A percentile compares a stretch with the other conserved stretches of the same genome.
Conservation (phyloP, 257 asterid species). For the Linaria vulgaris region DNA sequence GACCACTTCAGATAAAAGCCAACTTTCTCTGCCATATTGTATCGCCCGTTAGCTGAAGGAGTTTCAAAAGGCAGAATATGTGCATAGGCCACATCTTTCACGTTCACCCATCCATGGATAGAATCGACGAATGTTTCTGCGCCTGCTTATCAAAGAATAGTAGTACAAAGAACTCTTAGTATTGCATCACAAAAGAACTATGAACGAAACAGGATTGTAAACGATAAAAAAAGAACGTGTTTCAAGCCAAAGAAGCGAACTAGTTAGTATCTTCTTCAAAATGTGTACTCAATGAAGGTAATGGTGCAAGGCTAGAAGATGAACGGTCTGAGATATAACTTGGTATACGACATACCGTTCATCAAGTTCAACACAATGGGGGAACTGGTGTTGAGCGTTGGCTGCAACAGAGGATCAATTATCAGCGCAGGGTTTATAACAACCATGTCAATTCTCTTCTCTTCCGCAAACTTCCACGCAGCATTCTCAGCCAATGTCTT, state of each 20-base stretch:
- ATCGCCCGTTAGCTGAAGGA: constrained; percentile 54
- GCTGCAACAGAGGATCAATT: constrained; percentile 60
- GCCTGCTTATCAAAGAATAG: constrained; percentile 36
- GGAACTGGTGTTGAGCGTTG: constrained; percentile 57
- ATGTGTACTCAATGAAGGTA: too few species aligned
- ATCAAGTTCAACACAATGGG: constrained; percentile 42
- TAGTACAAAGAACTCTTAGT: neutral
- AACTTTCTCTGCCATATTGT: constrained; percentile 40
- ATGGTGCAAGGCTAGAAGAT: too few species aligned
- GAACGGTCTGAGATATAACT: too few species aligned
- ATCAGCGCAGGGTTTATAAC: constrained; percentile 55
- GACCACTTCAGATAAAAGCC: constrained; percentile 41
- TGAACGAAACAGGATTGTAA: neutral
- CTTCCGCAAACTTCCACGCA: constrained; percentile 58
- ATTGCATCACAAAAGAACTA: too few species aligned
- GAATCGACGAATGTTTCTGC: constrained; percentile 44
- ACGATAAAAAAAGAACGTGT: neutral
- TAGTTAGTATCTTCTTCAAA: too few species aligned
- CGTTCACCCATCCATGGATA: constrained; percentile 43
- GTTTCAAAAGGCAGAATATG: constrained; percentile 52
- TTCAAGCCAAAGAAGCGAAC: too few species aligned
- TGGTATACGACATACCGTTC: constrained; percentile 37
- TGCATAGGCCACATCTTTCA: constrained; percentile 52
- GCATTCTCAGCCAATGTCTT: constrained; percentile 66
- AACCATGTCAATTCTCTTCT: constrained; percentile 56